Conservation (phyloP, 75 land plant species). For the Pinus albicaulis region DNA sequence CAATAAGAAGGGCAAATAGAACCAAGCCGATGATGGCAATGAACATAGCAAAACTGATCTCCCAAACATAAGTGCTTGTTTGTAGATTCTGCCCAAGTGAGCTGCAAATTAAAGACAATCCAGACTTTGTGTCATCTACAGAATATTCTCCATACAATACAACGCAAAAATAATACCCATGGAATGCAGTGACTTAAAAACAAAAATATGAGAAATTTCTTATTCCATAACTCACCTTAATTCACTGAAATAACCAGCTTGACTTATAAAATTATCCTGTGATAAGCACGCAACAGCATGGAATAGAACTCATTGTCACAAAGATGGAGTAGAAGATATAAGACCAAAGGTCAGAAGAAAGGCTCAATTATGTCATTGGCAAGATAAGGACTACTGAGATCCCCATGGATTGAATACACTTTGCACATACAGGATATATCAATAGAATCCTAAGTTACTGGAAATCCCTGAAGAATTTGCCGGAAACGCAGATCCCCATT, state of each 20-base stretch:
- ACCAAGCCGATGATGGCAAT: slow-evolving; percentile 61
- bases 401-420: neutral
- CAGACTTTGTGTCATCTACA: neutral
- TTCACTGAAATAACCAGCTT: neutral
- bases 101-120: slow-evolving; percentile 32
- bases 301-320: no score
- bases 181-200: neutral
- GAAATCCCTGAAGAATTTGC: no score
- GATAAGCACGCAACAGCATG: neutral
- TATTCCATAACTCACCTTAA: neutral
- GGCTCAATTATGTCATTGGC: neutral
- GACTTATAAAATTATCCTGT: neutral
- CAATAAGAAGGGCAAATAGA: slow-evolving; percentile 68
- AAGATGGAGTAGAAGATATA: no score
- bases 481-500: no score
- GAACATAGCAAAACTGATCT: slow-evolving; percentile 58
- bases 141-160: neutral
- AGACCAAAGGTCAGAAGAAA: neutral
- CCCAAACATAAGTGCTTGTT: slow-evolving; percentile 71
- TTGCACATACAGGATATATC: neutral
- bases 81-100: slow-evolving; percentile 58
- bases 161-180: neutral
- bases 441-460: no score
- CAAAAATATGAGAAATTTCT: neutral
- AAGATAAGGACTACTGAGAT: neutral